These are phyloP conservation scores for Rhizopogon roseolus DNA, from an alignment of 768 basidiomycete genomes.

Conservation along the genomic window DNA sequence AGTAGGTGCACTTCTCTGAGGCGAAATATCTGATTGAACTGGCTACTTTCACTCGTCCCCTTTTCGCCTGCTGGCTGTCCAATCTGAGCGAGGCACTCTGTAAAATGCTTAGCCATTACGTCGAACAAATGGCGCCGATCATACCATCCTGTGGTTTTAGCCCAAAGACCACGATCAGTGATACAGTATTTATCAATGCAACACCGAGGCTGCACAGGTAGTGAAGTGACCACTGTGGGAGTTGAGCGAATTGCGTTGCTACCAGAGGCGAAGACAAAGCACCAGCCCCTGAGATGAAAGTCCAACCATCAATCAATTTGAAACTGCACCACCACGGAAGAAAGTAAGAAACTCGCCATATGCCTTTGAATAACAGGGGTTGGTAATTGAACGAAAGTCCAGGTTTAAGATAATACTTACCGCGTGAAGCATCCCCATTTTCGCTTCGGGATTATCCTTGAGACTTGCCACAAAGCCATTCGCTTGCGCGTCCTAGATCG, in stretches of 20 bases:
- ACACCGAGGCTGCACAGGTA: constrained; percentile 56
- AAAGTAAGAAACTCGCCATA: neutral
- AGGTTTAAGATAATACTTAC: constrained; percentile 17
- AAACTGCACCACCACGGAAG: neutral
- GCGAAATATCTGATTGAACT: constrained; percentile 42
- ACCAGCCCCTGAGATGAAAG: constrained; percentile 30
- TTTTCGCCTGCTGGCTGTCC: constrained; percentile 25
- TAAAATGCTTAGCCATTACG: neutral
- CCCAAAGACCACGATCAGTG: constrained; percentile 54
- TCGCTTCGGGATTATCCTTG: constrained; percentile 31
- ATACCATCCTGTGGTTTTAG: constrained; percentile 65
- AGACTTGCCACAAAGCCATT: constrained; percentile 42
- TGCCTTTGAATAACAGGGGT: neutral
- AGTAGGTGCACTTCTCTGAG: constrained; percentile 39
- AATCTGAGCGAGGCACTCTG: constrained; percentile 33
- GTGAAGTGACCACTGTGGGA: constrained; percentile 34
- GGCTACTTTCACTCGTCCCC: constrained; percentile 26
- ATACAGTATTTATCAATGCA: constrained; percentile 48
- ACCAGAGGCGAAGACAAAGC: constrained; percentile 50
- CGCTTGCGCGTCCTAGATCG: constrained; percentile 38
- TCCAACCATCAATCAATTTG: neutral
- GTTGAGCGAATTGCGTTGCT: constrained; percentile 45
- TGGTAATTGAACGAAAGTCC: neutral
- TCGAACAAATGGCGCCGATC: neutral
- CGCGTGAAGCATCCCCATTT: constrained; percentile 38